Conservation (phyloP, 2,329 filamentous ascomycete genomes). For the Paecilomyces sp. region DNA sequence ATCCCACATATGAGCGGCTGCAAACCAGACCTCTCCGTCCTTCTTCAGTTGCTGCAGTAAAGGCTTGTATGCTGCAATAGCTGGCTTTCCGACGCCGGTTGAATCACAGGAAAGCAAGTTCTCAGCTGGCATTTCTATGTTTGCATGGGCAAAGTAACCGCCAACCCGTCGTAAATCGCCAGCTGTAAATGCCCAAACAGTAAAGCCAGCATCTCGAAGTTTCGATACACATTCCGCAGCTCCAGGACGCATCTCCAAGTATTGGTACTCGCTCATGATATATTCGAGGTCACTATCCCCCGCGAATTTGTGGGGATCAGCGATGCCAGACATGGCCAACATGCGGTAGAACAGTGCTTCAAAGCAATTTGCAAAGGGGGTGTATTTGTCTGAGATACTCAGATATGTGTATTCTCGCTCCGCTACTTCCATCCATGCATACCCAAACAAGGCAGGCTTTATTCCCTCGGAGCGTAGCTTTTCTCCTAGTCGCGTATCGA, state of each 20-base stretch:
- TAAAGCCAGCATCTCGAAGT: slow-evolving; percentile 42
- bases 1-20: slow-evolving; percentile 56
- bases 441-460: slow-evolving; percentile 33
- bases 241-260: slow-evolving; percentile 26
- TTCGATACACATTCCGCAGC: slow-evolving; percentile 30
- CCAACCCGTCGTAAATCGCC: slow-evolving; percentile 44
- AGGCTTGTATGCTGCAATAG: slow-evolving; percentile 39
- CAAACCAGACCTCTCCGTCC: slow-evolving; percentile 46
- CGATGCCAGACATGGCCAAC: slow-evolving; percentile 33
- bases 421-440: slow-evolving; percentile 37
- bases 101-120: slow-evolving; percentile 48
- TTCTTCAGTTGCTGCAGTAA: slow-evolving; percentile 36
- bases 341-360: slow-evolving; percentile 38
- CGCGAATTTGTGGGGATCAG: slow-evolving; percentile 29
- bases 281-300: slow-evolving; percentile 33
- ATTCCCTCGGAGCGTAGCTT: slow-evolving; percentile 27
- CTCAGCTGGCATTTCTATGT: slow-evolving; percentile 44
- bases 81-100: slow-evolving; percentile 45
- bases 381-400: slow-evolving; percentile 34
- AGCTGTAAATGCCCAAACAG: slow-evolving; percentile 49
- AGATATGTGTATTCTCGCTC: slow-evolving; percentile 43
- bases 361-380: slow-evolving; percentile 34
- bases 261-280: slow-evolving; percentile 29
- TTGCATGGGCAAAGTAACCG: slow-evolving; percentile 46
- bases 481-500: slow-evolving; percentile 30